A percentile compares a stretch with the other conserved stretches of the same genome.
Evolutionary conservation across 345 rosid species (phyloP).

Genomic region (Garcia nutans): DNA sequence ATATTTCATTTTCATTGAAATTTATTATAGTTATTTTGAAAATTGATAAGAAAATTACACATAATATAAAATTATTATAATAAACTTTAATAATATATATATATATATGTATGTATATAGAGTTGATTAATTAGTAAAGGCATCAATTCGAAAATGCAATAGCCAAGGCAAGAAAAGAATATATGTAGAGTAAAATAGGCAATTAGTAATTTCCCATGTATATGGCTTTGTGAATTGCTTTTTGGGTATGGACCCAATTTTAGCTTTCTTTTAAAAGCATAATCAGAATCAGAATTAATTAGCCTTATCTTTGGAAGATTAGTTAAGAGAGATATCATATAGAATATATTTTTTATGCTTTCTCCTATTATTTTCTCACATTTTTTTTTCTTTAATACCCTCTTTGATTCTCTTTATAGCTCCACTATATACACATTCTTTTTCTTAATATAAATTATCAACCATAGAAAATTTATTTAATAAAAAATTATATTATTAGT

Average conservation of each 20-base stretch:
- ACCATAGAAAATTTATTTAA: too few species aligned
- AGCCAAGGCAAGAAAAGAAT: slow-evolving; percentile 44
- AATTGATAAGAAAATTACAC: too few species aligned
- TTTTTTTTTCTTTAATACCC: slow-evolving; percentile 26
- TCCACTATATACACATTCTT: slow-evolving; percentile 14
- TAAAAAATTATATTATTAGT: too few species aligned
- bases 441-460: not conserved
- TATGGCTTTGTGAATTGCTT: slow-evolving; percentile 9
- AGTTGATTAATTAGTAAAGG: slow-evolving; percentile 4
- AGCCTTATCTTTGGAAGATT: slow-evolving; percentile 8
- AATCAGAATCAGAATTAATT: slow-evolving; percentile 26
- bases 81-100: too few species aligned
- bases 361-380: slow-evolving; percentile 22
- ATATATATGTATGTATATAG: too few species aligned
- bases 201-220: slow-evolving; percentile 2
- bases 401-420: slow-evolving; percentile 20
- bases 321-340: slow-evolving; percentile 15
- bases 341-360: slow-evolving; percentile 20
- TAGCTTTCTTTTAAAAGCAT: slow-evolving; percentile 36
- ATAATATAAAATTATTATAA: too few species aligned
- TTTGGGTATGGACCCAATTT: slow-evolving; percentile 9
- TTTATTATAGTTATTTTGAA: too few species aligned
- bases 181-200: not conserved
- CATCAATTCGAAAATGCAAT: slow-evolving; percentile 25
- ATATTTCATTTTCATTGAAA: too few species aligned